These are phyloP conservation scores for Colletotrichum kahawae DNA, from an alignment of 2,329 filamentous ascomycete genomes.

Conservation along the genomic window DNA sequence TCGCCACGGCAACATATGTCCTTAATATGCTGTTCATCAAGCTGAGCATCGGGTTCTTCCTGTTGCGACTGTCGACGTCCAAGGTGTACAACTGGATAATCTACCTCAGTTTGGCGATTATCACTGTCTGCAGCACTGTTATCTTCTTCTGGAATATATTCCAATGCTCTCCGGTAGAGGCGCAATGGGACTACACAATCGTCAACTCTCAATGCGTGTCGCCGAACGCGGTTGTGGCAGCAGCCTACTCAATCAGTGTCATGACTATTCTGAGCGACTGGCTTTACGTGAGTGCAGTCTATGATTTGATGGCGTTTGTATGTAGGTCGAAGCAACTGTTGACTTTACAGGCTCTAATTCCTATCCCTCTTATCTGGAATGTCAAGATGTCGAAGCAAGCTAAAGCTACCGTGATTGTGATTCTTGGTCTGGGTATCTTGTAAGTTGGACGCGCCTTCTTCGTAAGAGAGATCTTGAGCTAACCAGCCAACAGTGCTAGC, in stretches of 20 bases:
- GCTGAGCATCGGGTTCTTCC: constrained; percentile 58
- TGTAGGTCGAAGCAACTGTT: not conserved
- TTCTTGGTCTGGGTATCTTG: constrained; percentile 57
- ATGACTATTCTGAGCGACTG: constrained; percentile 60
- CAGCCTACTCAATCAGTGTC: constrained; percentile 56
- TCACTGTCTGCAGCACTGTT: constrained; percentile 50
- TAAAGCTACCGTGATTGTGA: constrained; percentile 55
- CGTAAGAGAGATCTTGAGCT: not conserved
- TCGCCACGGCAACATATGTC: constrained; percentile 56
- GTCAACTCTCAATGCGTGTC: constrained; percentile 46
- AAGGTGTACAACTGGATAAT: constrained; percentile 55
- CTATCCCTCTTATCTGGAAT: constrained; percentile 59
- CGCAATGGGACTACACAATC: constrained; percentile 60
- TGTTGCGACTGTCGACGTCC: constrained; percentile 51
- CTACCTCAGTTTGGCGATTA: constrained; percentile 47
- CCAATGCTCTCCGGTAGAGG: constrained; percentile 54
- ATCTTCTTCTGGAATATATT: constrained; percentile 59
- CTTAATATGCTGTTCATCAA: constrained; percentile 63
- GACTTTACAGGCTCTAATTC: constrained; percentile 48
- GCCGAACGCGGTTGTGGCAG: constrained; percentile 47
- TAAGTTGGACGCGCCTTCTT: constrained; percentile 27
- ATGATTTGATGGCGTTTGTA: not conserved
- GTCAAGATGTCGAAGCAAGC: constrained; percentile 58
- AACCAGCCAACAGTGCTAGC: constrained; percentile 46
- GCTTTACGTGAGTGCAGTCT: constrained; percentile 46